Base-by-base conservation (phyloP, 768 basidiomycete species). In the Tricholoma flavovirens region DNA sequence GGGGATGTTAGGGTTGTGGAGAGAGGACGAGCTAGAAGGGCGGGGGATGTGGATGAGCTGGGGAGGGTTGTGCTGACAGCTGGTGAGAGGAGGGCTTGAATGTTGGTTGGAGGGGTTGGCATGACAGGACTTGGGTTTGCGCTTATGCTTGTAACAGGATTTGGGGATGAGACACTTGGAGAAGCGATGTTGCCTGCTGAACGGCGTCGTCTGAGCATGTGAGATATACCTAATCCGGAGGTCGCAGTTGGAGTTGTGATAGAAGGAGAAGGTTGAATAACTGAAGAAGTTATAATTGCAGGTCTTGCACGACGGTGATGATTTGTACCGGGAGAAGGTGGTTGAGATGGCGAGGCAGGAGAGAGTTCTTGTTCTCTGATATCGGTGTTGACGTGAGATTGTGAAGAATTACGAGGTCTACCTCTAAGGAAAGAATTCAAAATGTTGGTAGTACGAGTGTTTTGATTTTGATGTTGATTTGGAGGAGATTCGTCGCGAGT, bases 381-480 rank as follows among this genome's bases (percentile, higher is more conserved):
- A 59, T 60, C 66, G 60, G 64, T 69, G 70, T 70, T 73, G 72
- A 71, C 71, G 67, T 83, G 81, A 19, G 84, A 83, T 68, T 83
- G 79, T 30, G 86, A 87, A 45, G 79, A 73, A 67, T 85, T 87
- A 62, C 86, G 77, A 15, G 86, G 86, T 59, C 87, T 75, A 46
- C 81, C 82, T 57, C 87, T 83, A 58, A 90, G 76, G 69, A 89
- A 83, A 51, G 83, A 84, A 56, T 86, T 83, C 48, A 90, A 77
- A 68, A 90, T 88, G 58, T 84, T 84, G 55, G 82, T 75, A 55
- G 82, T 75, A 54, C 87, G 76, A 15, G 45, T 15, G 7, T 22
- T 43, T 9, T 5, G 12, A 35, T 9, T 35, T 11, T 14, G 35
- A 36, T 29, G 4, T 29, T 3, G 30, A 32, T 32, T 32, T 32